These are phyloP conservation scores for Eimeria praecox DNA, from an alignment of 169 alveolate genomes.

Conservation along the genomic window DNA sequence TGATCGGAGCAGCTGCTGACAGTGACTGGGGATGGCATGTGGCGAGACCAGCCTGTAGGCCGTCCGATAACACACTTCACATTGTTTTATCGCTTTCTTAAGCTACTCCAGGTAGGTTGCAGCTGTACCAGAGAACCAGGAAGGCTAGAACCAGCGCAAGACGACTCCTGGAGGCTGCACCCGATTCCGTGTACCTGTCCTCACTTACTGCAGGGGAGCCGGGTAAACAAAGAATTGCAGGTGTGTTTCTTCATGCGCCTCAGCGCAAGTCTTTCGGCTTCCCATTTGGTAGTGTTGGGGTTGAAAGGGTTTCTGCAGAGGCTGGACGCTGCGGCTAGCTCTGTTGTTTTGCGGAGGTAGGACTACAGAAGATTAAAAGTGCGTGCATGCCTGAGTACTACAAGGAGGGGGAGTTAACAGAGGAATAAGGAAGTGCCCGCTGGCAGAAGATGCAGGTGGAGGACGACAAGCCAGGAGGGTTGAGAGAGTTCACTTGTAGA, in stretches of 20 bases:
- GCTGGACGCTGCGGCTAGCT: background rate
- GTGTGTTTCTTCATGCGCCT: background rate
- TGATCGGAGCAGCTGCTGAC: background rate
- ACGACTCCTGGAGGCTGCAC: background rate
- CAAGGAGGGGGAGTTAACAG: background rate
- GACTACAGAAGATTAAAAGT: background rate
- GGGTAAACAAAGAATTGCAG: background rate
- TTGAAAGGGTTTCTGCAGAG: background rate
- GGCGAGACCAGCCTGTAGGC: background rate
- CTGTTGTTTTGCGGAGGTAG: background rate
- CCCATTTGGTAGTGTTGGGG: background rate
- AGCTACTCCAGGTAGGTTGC: background rate
- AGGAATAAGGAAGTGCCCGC: background rate
- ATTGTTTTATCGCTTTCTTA: background rate
- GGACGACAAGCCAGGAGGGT: background rate
- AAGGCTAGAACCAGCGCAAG: background rate
- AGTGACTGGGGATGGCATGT: background rate
- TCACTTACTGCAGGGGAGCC: background rate
- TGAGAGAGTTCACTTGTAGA: background rate
- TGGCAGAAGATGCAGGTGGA: slow-evolving; percentile 9
- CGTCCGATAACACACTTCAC: background rate
- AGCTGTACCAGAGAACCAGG: background rate
- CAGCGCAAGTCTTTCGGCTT: background rate
- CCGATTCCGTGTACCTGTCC: background rate
- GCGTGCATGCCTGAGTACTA: background rate